phyloP scores from a whole-genome alignment of 2,329 filamentous ascomycete species.

The Lomentospora prolificans region DNA sequence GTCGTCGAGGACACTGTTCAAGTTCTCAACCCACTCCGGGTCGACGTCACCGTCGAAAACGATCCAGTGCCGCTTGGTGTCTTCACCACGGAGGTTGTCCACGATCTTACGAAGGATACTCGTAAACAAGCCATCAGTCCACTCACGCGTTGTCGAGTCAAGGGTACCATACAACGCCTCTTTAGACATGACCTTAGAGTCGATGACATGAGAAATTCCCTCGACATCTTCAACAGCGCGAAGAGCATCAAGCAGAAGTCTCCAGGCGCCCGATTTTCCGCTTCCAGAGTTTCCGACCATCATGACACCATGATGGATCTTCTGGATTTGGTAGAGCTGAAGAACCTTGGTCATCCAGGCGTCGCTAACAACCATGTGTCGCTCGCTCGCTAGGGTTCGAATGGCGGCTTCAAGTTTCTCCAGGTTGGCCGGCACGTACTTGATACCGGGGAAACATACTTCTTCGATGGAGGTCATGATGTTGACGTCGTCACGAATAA shows the following conservation, averaged over 20 bases:
- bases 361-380: conserved; percentile 82
- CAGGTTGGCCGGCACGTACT: conserved; percentile 85
- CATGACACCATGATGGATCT: conserved; percentile 98
- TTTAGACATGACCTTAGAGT: conserved; percentile 99
- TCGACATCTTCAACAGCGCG: conserved; percentile 87
- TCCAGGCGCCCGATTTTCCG: conserved; percentile 94
- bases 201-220: conserved; percentile 93
- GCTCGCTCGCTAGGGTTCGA: conserved; percentile 69
- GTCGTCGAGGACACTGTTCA: conserved; percentile 98
- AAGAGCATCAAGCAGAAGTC: conserved; percentile 78
- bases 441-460: conserved; percentile 81
- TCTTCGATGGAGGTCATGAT: conserved; percentile 77
- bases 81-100: conserved; percentile 94
- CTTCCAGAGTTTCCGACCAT: conserved; percentile 98
- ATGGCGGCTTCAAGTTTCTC: conserved; percentile 73
- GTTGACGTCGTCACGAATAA: conserved; percentile 86
- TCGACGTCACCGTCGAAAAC: conserved; percentile 99
- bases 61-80: conserved; percentile 96
- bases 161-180: conserved; percentile 92
- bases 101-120: conserved; percentile 97
- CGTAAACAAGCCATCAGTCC: conserved; percentile 97
- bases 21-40: conserved; percentile 98
- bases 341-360: conserved; percentile 96
- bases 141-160: conserved; percentile 93
- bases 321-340: conserved; percentile 96